Evolutionary conservation across 495 filamentous ascomycete genomes (phyloP), one percentile per base, ranked within the genome.

Genomic region (Trichoderma reesei): DNA sequence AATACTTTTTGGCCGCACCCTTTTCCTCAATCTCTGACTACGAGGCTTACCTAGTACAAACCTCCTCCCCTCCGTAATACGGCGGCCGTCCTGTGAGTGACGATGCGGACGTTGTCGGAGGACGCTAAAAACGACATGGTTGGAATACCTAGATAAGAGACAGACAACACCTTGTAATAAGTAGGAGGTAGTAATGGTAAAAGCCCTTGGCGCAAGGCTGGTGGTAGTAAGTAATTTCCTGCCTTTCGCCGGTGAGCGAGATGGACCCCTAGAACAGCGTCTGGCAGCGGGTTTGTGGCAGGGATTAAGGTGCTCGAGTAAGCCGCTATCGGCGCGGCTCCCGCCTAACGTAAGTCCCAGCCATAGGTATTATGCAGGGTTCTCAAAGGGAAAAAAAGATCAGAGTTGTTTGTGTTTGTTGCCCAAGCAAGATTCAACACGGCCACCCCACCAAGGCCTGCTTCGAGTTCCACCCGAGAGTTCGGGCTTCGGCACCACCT

Each of bases 241-340:
- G 5, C n/a, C 31, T 34, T n/a, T 18, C 18, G 34, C 51, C 44
- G 44, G 51, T 33, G 51, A 56, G 11, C 2, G 6, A 11, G 11
- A 39, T 39, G 38, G 31, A 34, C 31, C 51, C 31, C 31, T 13
- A 16, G 5, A 46, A 16, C n/a, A 46, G 16, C 26, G 42, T 16
- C 16, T 46, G 16, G 42, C 42, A 14, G 42, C 13, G n/a, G 26
- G 26, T 11, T 18, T 5, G 3, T 46, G 42, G 42, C 16, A 46
- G n/a, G 42, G 42, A 14, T 39, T 39, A 6, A 39, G 38, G 11
- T 26, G 38, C 38, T 7, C 11, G 38, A 34, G 51, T 34, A 56
- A 56, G 51, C 51, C 51, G 51, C 51, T 56, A 56, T 56, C 51
- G 51, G 51, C 51, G 51, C 51, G 51, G 51, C 42, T 16, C 42